Evolutionary conservation across 2,329 filamentous ascomycete genomes (phyloP).

Genomic region (Fusarium nisikadoi): DNA sequence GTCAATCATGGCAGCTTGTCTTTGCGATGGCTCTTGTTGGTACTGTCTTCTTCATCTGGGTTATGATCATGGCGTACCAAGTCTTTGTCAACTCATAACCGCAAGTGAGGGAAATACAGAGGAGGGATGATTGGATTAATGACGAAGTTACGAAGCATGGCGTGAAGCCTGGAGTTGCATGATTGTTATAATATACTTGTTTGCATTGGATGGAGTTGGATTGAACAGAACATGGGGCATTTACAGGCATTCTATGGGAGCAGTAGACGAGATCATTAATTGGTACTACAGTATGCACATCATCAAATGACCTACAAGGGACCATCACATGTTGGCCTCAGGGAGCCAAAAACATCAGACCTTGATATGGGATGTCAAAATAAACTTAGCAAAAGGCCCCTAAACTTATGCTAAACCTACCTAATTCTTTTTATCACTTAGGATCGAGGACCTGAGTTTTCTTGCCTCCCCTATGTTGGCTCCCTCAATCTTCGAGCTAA

Average conservation of each 20-base stretch:
- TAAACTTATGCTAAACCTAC: no score
- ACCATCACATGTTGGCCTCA: not conserved
- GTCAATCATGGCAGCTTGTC: constrained; percentile 71
- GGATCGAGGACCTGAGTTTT: no score
- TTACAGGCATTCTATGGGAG: not conserved
- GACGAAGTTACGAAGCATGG: constrained; percentile 39
- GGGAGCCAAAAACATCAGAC: no score
- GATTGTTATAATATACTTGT: not conserved
- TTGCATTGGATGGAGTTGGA: constrained; percentile 32
- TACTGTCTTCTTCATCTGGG: constrained; percentile 71
- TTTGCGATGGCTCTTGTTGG: constrained; percentile 72
- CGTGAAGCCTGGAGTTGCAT: constrained; percentile 29
- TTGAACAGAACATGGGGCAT: constrained; percentile 18
- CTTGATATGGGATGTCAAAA: no score
- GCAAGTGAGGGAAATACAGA: not conserved
- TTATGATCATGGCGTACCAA: constrained; percentile 74
- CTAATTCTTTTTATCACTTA: no score
- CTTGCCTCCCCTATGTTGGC: not conserved
- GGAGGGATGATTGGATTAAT: not conserved
- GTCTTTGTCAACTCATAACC: constrained; percentile 63
- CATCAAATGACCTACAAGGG: not conserved
- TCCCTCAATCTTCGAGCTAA: constrained; percentile 15
- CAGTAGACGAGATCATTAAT: not conserved
- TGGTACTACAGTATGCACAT: constrained; percentile 5
- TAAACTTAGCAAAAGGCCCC: no score